Base-by-base conservation (phyloP, 768 basidiomycete genomes). In the Tricholoma flavovirens region DNA sequence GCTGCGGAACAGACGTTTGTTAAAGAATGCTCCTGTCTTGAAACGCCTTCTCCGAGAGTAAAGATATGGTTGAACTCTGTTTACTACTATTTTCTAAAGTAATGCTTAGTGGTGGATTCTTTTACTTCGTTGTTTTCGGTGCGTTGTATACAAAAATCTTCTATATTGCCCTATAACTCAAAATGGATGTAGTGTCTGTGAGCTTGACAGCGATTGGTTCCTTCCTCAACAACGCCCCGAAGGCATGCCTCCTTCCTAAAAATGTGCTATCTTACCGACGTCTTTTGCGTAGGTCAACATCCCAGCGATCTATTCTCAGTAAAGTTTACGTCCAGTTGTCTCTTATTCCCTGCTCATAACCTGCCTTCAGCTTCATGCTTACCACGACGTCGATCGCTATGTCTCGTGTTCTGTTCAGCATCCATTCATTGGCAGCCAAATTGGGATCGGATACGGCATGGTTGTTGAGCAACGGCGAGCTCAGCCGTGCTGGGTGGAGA, bases 381-480 rank as follows among this genome's bases (percentile, higher is more conserved):
- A 58, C 66, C 45, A 61, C 59, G 7, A 70, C 64, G n/a, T 72
- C 70, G 12, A 59, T 71, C 15, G 69, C 68, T 1, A 63, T 67
- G 6, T 63, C 68, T 15, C 66, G 70, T 33, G 60, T 69, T 38
- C 62, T 69, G 62, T 63, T 71, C 49, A 67, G 68, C 51, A 64
- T 71, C 6, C 64, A 71, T 49, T 77, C 76, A 1, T 63, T 79
- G n/a, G 74, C 79, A 14, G 66, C 71, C 24, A 66, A 67, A 15
- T 62, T 74, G 17, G 72, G 75, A 30, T 73, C 77, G 6, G 72
- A 75, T 33, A 69, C 74, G 1, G 68, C 69, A 10, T 78, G 73
- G 76, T 64, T 79, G 7, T 69, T 80, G 21, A 78, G 69, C 60
- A 71, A 75, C 56, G 71, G 73, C 5, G 77, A 80, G 63, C 67